Evolutionary conservation across 1,139 yeast species (phyloP), one percentile per base, ranked within the genome.

Genomic region (Protomyces pachydermus): DNA sequence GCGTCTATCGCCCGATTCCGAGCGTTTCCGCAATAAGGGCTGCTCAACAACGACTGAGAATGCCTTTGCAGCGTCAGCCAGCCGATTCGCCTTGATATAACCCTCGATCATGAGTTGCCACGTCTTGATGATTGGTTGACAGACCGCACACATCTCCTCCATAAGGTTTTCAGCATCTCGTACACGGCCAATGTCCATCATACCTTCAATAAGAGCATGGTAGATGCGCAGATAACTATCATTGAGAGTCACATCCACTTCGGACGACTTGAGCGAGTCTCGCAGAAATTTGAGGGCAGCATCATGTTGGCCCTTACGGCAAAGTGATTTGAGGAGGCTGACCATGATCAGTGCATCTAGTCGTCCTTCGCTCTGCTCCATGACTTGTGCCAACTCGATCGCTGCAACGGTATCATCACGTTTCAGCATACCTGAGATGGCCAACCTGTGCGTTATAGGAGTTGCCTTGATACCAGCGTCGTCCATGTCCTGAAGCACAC

Each of bases 71-170:
- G 48, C 48, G 25, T 42, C 62, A n/a, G 20, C 56, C n/a, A 25
- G 10, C 32, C 28, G 56, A n/a, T 52, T 52, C 5, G 56, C 35
- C 42, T 38, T 52, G 34, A 58, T 51, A 23, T 35, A 58, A 8
- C 62, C 62, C n/a, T 55, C 18, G 3, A 58, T 52, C 23, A 58
- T 35, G 18, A 52, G 39, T 14, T 58, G 56, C 42, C 56, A 48
- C 18, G 62, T 52, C 16, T 58, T 52, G 18, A 42, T 58, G 35
- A 50, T 55, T 18, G 54, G 18, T n/a, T 39, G 35, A 32, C 37
- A 58, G 23, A 38, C 51, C 8, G 16, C 28, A 48, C 14, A 18
- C 62, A 58, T 38, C n/a, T 39, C 53, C 42, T 58, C 52, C 62
- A 55, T 51, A 39, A 58, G 25, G 6, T 16, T 28, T 32, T 32